Base-by-base conservation (phyloP, 495 filamentous ascomycete species). In the Aspergillus campestris region DNA sequence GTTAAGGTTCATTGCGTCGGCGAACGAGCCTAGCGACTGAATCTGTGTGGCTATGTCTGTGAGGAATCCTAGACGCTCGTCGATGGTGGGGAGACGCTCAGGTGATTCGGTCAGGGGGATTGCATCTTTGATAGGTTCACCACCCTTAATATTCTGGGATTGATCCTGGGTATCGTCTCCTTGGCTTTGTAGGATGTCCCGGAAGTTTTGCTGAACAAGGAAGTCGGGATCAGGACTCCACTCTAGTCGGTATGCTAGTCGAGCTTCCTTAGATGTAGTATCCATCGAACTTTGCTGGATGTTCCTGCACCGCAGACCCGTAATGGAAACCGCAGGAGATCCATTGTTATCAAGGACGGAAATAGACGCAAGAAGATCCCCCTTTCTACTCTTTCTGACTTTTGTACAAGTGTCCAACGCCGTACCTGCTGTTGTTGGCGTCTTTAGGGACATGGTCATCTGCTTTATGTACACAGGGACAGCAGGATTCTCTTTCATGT, bases 391-490 rank as follows among this genome's bases (percentile, higher is more conserved):
- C 5, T 31, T 43, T 6, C 31, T 38, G 14, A 56, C 41, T 24
- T 49, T 37, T 0, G 58, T 53, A 34, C 51, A 57, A 1, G 47
- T 37, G 7, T 42, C 54, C 3, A 67, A 14, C 1, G 34, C 15
- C 4, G 44, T 38, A 11, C 62, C 59, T 0, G 57, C 39, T 4
- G 30, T 31, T 1, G 24, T 42, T 18, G 24, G 43, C 1, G 64
- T 55, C 0, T 41, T n/a, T 2, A 12, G n/a, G 6, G 58, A 42
- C 5, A 66, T 31, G 4, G 42, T 49, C 30, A 70, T 42, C 27
- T 58, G 49, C 9, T 59, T 49, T 13, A 66, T 43, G 0, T 44
- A 57, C 1, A 66, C 50, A 15, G 66, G 66, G 7, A 68, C 42
- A 3, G 47, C n/a, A 2, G 64, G 55, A 6, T 52, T 50, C 1